phyloP scores from a whole-genome alignment of 1,139 yeast species.

The Meyerozyma athensensis region DNA sequence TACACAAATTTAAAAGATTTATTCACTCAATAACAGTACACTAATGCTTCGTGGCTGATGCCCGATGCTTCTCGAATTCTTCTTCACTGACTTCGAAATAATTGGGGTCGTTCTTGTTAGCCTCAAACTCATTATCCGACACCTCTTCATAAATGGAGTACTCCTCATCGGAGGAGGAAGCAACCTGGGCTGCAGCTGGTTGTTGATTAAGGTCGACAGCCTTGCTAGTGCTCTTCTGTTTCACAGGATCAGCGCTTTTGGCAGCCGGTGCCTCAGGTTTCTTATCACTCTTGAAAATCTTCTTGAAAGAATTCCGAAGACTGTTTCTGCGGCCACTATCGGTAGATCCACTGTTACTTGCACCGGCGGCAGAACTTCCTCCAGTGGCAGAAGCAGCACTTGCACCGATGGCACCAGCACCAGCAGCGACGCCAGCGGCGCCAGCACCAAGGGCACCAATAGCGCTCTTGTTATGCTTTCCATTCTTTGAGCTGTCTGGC shows the following conservation, averaged over 20 bases:
- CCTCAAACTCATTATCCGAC: constrained; percentile 42
- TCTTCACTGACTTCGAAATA: constrained; percentile 43
- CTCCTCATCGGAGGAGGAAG: constrained; percentile 22
- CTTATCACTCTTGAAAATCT: constrained; percentile 16
- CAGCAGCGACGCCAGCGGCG: constrained; percentile 9
- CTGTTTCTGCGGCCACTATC: constrained; percentile 9
- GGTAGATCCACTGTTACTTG: constrained; percentile 8
- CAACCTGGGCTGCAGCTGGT: constrained; percentile 12
- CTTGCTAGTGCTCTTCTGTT: constrained; percentile 5
- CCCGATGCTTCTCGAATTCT: constrained; percentile 25
- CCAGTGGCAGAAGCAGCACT: constrained; percentile 7
- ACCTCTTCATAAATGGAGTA: constrained; percentile 50
- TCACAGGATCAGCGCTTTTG: constrained; percentile 6
- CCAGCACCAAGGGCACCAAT: not conserved
- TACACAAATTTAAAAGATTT: not conserved
- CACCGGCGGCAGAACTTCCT: constrained; percentile 5
- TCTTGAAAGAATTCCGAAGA: constrained; percentile 20
- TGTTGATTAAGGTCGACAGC: constrained; percentile 10
- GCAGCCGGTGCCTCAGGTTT: constrained; percentile 6
- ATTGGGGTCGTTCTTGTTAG: constrained; percentile 42
- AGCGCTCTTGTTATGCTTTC: constrained; percentile 7
- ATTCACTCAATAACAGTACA: not conserved
- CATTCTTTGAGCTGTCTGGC: constrained; percentile 6
- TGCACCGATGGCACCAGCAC: constrained; percentile 8
- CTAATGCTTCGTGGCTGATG: not conserved